Percentiles rank a stretch among this genome's conserved stretches.
These are phyloP conservation scores for Phytophthora pseudosyringae DNA, from an alignment of 352 stramenopile genomes.

Conservation along the genomic window DNA sequence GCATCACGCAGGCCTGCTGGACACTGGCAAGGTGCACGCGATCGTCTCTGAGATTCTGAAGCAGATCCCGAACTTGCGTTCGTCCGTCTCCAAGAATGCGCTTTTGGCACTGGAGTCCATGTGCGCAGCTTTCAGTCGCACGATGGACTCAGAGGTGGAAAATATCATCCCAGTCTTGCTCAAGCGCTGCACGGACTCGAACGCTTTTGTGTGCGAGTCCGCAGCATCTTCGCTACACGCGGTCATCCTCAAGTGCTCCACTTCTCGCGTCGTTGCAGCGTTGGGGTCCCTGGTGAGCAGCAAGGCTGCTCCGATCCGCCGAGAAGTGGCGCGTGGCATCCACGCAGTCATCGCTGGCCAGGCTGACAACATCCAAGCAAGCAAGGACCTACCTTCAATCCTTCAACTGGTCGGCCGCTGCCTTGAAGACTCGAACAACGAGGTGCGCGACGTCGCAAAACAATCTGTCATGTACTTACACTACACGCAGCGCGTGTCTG, in stretches of 20 bases:
- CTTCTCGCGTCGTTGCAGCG: slow-evolving; percentile 47
- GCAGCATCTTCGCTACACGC: slow-evolving; percentile 50
- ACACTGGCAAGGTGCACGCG: slow-evolving; percentile 48
- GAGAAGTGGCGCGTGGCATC: slow-evolving; percentile 65
- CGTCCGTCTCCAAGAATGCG: slow-evolving; percentile 79
- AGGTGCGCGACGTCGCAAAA: slow-evolving; percentile 75
- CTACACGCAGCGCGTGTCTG: slow-evolving; percentile 44
- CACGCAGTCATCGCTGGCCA: slow-evolving; percentile 56
- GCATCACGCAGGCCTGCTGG: slow-evolving; percentile 55
- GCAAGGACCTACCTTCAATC: slow-evolving; percentile 52
- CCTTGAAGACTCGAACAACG: slow-evolving; percentile 79
- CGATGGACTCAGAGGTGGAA: slow-evolving; percentile 70
- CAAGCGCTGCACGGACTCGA: slow-evolving; percentile 73
- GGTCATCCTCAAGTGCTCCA: slow-evolving; percentile 66
- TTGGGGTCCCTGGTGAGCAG: slow-evolving; percentile 48
- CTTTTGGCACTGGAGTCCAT: slow-evolving; percentile 72
- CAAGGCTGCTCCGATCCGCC: slow-evolving; percentile 60
- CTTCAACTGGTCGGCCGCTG: slow-evolving; percentile 61
- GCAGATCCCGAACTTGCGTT: slow-evolving; percentile 76
- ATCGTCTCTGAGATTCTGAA: slow-evolving; percentile 58
- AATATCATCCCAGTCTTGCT: slow-evolving; percentile 65
- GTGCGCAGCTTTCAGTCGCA: slow-evolving; percentile 46
- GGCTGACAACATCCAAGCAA: slow-evolving; percentile 37
- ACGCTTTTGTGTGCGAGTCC: slow-evolving; percentile 77
- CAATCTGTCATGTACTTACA: slow-evolving; percentile 63